A percentile compares a stretch with the other conserved stretches of the same genome.
phyloP scores from a whole-genome alignment of 371 early-diverging fungal genomes.

The Haplosporangium sp. region DNA sequence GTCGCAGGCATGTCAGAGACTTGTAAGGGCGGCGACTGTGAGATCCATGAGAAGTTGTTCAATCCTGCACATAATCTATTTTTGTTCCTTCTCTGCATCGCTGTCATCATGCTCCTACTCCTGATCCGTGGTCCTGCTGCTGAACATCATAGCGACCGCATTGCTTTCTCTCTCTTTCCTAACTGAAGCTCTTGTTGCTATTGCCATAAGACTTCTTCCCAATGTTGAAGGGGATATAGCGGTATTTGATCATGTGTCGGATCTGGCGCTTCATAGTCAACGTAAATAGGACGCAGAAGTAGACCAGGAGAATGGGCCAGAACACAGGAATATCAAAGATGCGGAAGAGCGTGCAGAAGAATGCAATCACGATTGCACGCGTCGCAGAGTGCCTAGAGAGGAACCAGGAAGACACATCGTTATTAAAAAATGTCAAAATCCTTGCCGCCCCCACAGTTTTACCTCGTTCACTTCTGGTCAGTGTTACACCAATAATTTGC shows the following conservation, averaged over 20 bases:
- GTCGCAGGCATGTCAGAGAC: too few species aligned
- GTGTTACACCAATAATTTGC: too few species aligned
- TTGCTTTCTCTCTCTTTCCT: not conserved
- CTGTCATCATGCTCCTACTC: too few species aligned
- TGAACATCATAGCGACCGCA: too few species aligned
- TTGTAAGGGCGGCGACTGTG: too few species aligned
- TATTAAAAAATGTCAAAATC: too few species aligned
- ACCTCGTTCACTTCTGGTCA: not conserved
- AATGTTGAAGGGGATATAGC: constrained; percentile 97
- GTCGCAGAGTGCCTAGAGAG: constrained; percentile 80
- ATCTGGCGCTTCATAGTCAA: constrained; percentile 97
- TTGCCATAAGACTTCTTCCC: constrained; percentile 89
- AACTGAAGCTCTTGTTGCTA: constrained; percentile 38
- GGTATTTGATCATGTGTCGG: constrained; percentile 98
- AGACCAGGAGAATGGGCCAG: constrained; percentile 92
- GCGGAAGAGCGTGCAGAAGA: constrained; percentile 87
- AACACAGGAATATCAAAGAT: constrained; percentile 98
- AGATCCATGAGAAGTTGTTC: too few species aligned
- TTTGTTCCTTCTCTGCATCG: too few species aligned
- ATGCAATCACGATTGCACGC: constrained; percentile 80
- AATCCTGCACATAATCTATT: too few species aligned
- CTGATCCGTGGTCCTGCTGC: too few species aligned
- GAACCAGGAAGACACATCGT: not conserved
- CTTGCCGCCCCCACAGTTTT: too few species aligned
- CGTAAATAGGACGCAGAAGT: constrained; percentile 94